Evolutionary conservation across 2,329 filamentous ascomycete species (phyloP).

Genomic region (Phialophora chinensis): DNA sequence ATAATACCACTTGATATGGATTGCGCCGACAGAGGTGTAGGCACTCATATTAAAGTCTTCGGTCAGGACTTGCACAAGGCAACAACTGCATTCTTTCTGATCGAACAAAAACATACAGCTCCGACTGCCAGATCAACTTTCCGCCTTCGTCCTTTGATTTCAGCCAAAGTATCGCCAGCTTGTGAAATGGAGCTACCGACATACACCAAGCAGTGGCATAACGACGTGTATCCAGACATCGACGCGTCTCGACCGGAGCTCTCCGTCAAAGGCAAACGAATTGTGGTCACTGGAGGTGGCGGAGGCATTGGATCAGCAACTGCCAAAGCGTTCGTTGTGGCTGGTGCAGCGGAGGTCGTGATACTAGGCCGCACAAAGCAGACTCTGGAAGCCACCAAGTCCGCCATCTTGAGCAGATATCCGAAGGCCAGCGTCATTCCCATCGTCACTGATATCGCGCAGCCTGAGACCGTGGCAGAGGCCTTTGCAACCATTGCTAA

Average conservation of each 20-base stretch:
- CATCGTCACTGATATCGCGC: neutral
- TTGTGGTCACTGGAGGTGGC: constrained; percentile 44
- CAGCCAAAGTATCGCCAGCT: neutral
- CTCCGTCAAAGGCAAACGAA: constrained; percentile 43
- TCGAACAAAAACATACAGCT: neutral
- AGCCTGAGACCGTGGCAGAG: neutral
- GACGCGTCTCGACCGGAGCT: constrained; percentile 44
- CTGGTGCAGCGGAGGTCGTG: constrained; percentile 48
- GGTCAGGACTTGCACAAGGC: neutral
- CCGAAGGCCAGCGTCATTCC: constrained; percentile 43
- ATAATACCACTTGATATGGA: neutral
- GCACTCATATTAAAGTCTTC: neutral
- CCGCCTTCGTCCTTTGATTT: neutral
- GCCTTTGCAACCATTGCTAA: neutral
- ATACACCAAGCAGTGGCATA: constrained; percentile 46
- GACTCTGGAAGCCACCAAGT: constrained; percentile 41
- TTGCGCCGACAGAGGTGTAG: neutral
- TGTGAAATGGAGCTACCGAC: constrained; percentile 22
- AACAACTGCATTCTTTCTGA: neutral
- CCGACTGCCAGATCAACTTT: neutral
- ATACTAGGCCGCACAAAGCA: constrained; percentile 48
- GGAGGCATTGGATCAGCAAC: constrained; percentile 42
- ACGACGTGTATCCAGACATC: constrained; percentile 49
- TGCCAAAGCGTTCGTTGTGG: constrained; percentile 46
- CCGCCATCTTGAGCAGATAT: constrained; percentile 31